These are phyloP conservation scores for Polygonum maritimum DNA, from an alignment of 148 eudicot genomes.

Conservation along the genomic window DNA sequence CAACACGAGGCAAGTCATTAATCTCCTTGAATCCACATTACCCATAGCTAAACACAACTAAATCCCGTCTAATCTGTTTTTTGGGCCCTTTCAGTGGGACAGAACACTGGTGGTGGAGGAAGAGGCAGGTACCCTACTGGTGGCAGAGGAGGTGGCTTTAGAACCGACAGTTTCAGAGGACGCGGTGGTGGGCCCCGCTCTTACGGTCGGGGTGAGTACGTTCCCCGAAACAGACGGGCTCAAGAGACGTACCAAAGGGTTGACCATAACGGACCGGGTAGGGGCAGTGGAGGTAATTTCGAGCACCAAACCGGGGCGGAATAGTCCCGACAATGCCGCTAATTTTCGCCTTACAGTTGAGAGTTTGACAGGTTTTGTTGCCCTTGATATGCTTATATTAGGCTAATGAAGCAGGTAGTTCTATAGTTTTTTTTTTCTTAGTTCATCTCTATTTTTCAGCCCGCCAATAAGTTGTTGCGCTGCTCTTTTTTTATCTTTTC, in stretches of 20 bases:
- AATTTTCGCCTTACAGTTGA: neutral
- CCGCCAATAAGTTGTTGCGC: constrained; percentile 7
- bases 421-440: neutral
- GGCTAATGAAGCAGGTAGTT: constrained; percentile 4
- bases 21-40: neutral
- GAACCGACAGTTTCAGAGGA: constrained; percentile 32
- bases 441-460: constrained; percentile 3
- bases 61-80: neutral
- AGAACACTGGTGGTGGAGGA: constrained; percentile 27
- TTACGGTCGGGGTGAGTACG: constrained; percentile 34
- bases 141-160: constrained; percentile 38
- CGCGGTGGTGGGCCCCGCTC: constrained; percentile 37
- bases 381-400: neutral
- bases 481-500: neutral
- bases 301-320: constrained; percentile 17
- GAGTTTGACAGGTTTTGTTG: constrained; percentile 4
- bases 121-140: constrained; percentile 47
- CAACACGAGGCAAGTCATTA: constrained; percentile 45
- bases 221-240: constrained; percentile 27
- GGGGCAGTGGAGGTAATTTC: constrained; percentile 1
- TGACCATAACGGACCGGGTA: constrained; percentile 31
- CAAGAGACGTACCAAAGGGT: constrained; percentile 46
- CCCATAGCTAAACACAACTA: neutral
- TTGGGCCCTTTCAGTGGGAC: constrained; percentile 16
- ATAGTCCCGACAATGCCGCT: constrained; percentile 3